Evolutionary conservation across 257 asterid species (phyloP).

Genomic region (Scutellaria baicalensis): DNA sequence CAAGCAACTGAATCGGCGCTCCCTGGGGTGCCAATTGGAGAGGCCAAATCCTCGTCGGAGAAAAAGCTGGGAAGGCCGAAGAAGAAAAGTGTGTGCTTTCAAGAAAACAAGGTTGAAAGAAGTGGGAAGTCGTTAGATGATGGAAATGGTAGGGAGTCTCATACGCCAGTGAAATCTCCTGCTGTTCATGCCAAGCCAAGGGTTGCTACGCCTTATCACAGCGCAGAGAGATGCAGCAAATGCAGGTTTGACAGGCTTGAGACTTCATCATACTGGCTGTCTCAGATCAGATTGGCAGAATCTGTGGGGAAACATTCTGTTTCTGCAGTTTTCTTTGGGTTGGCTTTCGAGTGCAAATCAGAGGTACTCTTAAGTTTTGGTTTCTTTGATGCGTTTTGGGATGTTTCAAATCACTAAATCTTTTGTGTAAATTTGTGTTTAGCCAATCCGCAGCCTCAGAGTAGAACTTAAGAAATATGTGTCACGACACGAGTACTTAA

Average conservation of each 20-base stretch:
- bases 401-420: not conserved
- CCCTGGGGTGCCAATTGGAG: not conserved
- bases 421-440: not conserved
- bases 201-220: slow-evolving; percentile 47
- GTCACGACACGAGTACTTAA: slow-evolving; percentile 47
- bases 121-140: not conserved
- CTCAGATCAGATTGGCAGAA: slow-evolving; percentile 74
- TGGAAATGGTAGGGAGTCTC: slow-evolving; percentile 29
- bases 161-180: slow-evolving; percentile 37
- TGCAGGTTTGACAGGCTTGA: slow-evolving; percentile 71
- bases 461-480: slow-evolving; percentile 62
- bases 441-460: slow-evolving; percentile 54
- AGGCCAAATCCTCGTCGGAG: slow-evolving; percentile 20
- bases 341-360: slow-evolving; percentile 63
- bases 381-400: not conserved
- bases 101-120: slow-evolving; percentile 8
- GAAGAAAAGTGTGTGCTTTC: slow-evolving; percentile 46
- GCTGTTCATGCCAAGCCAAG: slow-evolving; percentile 23
- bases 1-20: slow-evolving; percentile 2
- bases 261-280: slow-evolving; percentile 64
- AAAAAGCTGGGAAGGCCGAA: slow-evolving; percentile 17
- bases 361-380: slow-evolving; percentile 35
- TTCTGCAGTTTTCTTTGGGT: slow-evolving; percentile 52
- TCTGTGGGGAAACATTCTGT: slow-evolving; percentile 54
- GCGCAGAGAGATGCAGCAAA: slow-evolving; percentile 72